These are phyloP conservation scores for Amanita subjunquillea DNA, from an alignment of 768 basidiomycete genomes.

Conservation along the genomic window DNA sequence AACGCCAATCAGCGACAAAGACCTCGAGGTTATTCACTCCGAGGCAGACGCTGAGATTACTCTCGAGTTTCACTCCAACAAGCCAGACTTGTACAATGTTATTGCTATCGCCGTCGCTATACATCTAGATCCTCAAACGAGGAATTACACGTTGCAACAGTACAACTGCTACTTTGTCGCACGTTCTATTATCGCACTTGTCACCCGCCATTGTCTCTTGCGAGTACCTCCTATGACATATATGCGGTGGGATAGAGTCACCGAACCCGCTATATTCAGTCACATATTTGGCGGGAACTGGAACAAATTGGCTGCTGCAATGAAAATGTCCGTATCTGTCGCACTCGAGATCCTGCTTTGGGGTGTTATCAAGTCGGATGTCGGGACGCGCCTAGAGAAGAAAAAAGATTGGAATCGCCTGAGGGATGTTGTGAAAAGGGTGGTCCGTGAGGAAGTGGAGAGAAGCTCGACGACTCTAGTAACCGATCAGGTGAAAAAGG, in stretches of 20 bases:
- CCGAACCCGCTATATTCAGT: not conserved
- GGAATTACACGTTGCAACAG: not conserved
- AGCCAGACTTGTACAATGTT: not conserved
- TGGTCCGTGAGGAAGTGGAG: not conserved
- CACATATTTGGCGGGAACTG: not conserved
- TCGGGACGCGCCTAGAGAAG: not conserved
- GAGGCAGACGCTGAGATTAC: not conserved
- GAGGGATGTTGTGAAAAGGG: not conserved
- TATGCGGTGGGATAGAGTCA: not conserved
- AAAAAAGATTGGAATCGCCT: not conserved
- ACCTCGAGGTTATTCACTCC: not conserved
- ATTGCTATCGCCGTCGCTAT: not conserved
- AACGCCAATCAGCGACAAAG: not conserved
- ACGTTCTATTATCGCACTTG: not conserved
- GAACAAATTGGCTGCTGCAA: not conserved
- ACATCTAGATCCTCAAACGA: not conserved
- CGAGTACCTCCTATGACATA: not conserved
- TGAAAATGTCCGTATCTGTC: not conserved
- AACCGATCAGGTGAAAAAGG: not conserved
- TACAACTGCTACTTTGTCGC: constrained; percentile 4
- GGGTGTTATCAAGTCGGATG: not conserved
- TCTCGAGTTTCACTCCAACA: not conserved
- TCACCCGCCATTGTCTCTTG: not conserved
- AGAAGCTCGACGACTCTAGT: not conserved
- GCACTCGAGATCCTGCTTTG: not conserved